Conservation (phyloP, 2,329 filamentous ascomycete genomes). For the Acrocalymma vagum region DNA sequence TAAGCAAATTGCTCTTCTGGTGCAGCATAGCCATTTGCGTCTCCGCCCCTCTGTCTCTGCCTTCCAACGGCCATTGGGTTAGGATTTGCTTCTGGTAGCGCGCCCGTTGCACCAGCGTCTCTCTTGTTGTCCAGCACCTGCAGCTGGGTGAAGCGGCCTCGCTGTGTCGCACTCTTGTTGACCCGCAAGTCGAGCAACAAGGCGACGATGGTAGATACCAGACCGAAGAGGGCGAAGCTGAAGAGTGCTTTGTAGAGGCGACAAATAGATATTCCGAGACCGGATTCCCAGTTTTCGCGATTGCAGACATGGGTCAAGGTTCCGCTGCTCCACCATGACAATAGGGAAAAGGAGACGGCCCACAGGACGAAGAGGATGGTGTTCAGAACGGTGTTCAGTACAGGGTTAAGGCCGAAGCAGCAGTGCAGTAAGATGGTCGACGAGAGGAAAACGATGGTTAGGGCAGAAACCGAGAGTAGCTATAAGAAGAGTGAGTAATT, state of each 20-base stretch:
- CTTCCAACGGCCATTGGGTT: slow-evolving; percentile 26
- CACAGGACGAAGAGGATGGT: slow-evolving; percentile 59
- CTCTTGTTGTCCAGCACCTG: slow-evolving; percentile 43
- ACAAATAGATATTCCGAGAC: slow-evolving; percentile 64
- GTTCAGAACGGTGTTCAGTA: slow-evolving; percentile 61
- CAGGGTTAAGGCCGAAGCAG: slow-evolving; percentile 61
- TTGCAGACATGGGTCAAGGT: slow-evolving; percentile 63
- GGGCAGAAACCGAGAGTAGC: slow-evolving; percentile 61
- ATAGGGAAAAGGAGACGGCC: slow-evolving; percentile 60
- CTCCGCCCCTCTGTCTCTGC: slow-evolving; percentile 21
- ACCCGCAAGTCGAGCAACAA: slow-evolving; percentile 62
- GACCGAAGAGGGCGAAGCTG: slow-evolving; percentile 60
- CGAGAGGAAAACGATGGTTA: slow-evolving; percentile 58
- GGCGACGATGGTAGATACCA: slow-evolving; percentile 56
- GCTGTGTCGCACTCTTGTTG: slow-evolving; percentile 45
- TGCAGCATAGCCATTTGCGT: slow-evolving; percentile 51
- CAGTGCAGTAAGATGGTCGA: slow-evolving; percentile 61
- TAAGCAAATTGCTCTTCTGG: slow-evolving; percentile 55
- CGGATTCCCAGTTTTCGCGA: slow-evolving; percentile 60
- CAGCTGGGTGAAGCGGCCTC: slow-evolving; percentile 61
- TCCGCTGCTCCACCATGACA: slow-evolving; percentile 62
- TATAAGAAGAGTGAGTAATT: slow-evolving; percentile 27
- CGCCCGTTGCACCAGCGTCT: slow-evolving; percentile 29
- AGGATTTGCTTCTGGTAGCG: slow-evolving; percentile 29
- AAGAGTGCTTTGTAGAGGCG: slow-evolving; percentile 68